Conservation (phyloP, 2,329 filamentous ascomycete genomes). For the Neonectria faginata region DNA sequence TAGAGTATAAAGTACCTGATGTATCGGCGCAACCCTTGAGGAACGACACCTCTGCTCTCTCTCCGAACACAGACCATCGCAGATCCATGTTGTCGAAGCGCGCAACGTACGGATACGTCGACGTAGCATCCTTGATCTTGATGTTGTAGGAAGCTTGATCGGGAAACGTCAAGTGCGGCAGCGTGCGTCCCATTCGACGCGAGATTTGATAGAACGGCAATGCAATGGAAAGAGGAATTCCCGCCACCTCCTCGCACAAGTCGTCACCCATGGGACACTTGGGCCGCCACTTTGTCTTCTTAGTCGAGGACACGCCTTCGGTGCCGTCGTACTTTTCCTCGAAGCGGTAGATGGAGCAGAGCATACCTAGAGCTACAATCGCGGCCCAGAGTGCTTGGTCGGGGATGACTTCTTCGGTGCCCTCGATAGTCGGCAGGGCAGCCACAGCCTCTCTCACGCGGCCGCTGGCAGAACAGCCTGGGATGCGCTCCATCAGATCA, state of each 20-base stretch:
- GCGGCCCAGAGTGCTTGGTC: conserved; percentile 66
- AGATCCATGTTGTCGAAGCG: conserved; percentile 66
- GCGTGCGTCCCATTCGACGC: conserved; percentile 62
- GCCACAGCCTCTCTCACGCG: conserved; percentile 63
- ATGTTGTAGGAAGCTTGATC: conserved; percentile 67
- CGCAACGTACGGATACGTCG: conserved; percentile 62
- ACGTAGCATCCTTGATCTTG: conserved; percentile 61
- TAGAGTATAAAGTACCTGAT: conserved; percentile 31
- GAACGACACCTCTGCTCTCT: conserved; percentile 63
- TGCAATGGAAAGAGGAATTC: conserved; percentile 61
- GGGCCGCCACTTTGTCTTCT: conserved; percentile 47
- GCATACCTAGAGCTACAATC: conserved; percentile 62
- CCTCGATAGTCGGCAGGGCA: conserved; percentile 61
- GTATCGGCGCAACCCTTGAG: conserved; percentile 63
- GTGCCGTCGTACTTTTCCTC: conserved; percentile 64
- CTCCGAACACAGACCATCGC: conserved; percentile 66
- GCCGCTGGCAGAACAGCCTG: conserved; percentile 62
- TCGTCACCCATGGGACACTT: conserved; percentile 62
- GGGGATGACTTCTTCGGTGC: conserved; percentile 62
- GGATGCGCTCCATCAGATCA: conserved; percentile 65
- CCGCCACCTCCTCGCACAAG: conserved; percentile 61
- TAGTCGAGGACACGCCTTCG: conserved; percentile 58
- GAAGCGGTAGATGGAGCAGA: conserved; percentile 66
- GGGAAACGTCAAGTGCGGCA: conserved; percentile 65
- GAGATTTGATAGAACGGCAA: conserved; percentile 64